A percentile compares a stretch with the other conserved stretches of the same genome.
Conservation (phyloP, 345 rosid genomes). For the Draba incana region DNA sequence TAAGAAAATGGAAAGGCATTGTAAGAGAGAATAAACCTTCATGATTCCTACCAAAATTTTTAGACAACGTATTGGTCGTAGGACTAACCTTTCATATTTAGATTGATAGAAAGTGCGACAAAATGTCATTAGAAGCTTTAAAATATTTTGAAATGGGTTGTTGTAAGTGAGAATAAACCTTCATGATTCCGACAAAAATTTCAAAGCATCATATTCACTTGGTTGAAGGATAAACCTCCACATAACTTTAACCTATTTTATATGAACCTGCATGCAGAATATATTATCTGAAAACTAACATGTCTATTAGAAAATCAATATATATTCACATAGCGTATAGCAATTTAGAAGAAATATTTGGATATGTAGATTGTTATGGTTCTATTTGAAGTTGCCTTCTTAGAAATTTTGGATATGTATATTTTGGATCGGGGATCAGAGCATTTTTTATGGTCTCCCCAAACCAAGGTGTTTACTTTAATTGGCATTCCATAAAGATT, state of each 20-base stretch:
- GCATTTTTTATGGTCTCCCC: too few species aligned
- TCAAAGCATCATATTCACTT: conserved; percentile 17
- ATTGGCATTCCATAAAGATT: neutral
- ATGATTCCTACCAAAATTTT: conserved; percentile 24
- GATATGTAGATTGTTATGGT: neutral
- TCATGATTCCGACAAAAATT: conserved; percentile 29
- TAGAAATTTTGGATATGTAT: too few species aligned
- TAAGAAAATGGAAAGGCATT: conserved; percentile 28
- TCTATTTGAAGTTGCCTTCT: too few species aligned
- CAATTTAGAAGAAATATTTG: neutral
- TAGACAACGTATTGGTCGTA: conserved; percentile 13
- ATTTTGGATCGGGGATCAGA: too few species aligned
- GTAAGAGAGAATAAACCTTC: conserved; percentile 37
- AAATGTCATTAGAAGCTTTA: conserved; percentile 28
- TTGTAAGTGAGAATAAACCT: conserved; percentile 34
- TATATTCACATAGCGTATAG: neutral
- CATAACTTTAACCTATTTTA: neutral
- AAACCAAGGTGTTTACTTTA: too few species aligned
- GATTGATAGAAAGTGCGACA: conserved; percentile 19
- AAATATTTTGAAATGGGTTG: conserved; percentile 14
- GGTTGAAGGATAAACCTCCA: conserved; percentile 14
- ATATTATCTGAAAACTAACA: neutral
- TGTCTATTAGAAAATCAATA: neutral
- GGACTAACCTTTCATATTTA: conserved; percentile 24
- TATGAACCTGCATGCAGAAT: conserved; percentile 3